Base-by-base conservation (phyloP, 768 basidiomycete species). In the Rhizopogon salebrosus region DNA sequence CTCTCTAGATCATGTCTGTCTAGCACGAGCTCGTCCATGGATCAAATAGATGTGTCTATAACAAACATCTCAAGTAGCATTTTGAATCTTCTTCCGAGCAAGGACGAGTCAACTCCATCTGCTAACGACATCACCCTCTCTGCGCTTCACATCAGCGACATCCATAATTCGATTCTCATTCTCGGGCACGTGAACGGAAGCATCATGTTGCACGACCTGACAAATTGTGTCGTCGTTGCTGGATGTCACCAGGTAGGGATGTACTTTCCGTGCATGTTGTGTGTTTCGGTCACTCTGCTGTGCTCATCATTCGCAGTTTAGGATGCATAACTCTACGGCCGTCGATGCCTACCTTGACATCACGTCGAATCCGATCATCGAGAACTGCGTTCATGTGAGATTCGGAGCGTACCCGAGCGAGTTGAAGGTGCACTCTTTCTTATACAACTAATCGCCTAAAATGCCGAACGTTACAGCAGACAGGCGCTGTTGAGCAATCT, bases 281-380 rank as follows among this genome's bases (percentile, higher is more conserved):
- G 7, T 34, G 31, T 10, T 34, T 34, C 11, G n/a, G 16, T 35
- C 13, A 23, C 29, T 54, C 29, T 34, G 50, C 29, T 37, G 36
- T 10, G 26, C 51, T 23, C 20, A 27, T 23, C 45, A 14, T 38
- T 18, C 46, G 14, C 63, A 95, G 93, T 92, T 93, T 64, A 84
- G 93, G 40, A 92, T 95, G 81, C 93, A 95, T 64, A 75, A 78
- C 18, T 92, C 92, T 1, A 73, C 63, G 0, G 54, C 72, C 8
- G 79, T 85, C 0, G 80, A 83, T 46, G 78, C 92, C 2, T 84
- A 87, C 59, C 75, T 95, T 2, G 71, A 79, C 5, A 80, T 84
- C 10, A 62, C 70, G 4, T 91, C 90, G 3, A 82, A 84, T 41
- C 92, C 92, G 1, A 76, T 92, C 66, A 91, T 95, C 40, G 93